phyloP scores from a whole-genome alignment of 176 grass and related monocot species.

The Olyra latifolia region DNA sequence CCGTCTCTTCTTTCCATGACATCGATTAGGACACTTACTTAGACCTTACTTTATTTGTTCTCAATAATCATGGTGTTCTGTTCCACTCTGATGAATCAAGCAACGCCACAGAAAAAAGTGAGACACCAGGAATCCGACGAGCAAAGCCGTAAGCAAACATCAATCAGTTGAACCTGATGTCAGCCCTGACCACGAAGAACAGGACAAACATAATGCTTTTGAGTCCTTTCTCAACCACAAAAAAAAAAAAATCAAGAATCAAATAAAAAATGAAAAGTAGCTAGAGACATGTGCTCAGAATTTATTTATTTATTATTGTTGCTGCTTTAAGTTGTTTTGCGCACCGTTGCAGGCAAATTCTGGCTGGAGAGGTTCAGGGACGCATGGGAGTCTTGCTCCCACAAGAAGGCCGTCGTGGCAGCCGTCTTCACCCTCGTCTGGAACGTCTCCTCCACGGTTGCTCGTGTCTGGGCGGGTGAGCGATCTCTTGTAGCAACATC shows the following conservation, averaged over 20 bases:
- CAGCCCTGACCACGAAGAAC: constrained; percentile 6
- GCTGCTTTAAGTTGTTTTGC: neutral
- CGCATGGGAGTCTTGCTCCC: constrained; percentile 87
- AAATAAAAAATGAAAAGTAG: neutral
- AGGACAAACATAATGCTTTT: neutral
- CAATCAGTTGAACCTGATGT: constrained; percentile 18
- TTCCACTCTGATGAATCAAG: constrained; percentile 7
- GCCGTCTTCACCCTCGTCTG: constrained; percentile 82
- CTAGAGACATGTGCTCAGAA: neutral
- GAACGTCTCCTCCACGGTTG: constrained; percentile 79
- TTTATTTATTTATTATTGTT: neutral
- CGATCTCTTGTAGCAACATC: neutral
- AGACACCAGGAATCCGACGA: neutral
- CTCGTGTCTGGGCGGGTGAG: constrained; percentile 88
- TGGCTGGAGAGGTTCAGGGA: constrained; percentile 91
- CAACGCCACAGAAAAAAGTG: neutral
- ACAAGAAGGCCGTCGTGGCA: constrained; percentile 85
- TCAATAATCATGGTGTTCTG: constrained; percentile 22
- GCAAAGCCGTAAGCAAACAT: neutral
- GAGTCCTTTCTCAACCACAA: neutral
- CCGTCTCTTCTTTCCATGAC: constrained; percentile 10
- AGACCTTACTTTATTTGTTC: constrained; percentile 14
- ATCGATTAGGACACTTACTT: constrained; percentile 14
- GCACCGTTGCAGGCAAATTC: constrained; percentile 53
- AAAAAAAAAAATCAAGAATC: neutral